Percentiles rank a stretch among this genome's conserved stretches.
phyloP scores from a whole-genome alignment of 768 basidiomycete genomes.

The Suillus weaverae region DNA sequence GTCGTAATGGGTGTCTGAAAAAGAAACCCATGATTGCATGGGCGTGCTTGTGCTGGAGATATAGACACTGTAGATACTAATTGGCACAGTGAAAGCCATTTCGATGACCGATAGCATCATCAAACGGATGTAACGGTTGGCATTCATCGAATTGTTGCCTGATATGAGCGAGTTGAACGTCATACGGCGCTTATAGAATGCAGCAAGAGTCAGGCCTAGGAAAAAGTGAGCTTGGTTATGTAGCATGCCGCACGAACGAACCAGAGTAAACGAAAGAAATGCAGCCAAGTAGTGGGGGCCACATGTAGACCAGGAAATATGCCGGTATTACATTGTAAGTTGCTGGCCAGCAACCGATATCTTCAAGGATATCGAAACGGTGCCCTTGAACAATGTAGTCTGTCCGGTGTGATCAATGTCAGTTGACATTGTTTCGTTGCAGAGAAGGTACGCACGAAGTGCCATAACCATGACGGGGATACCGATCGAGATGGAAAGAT shows the following conservation, averaged over 20 bases:
- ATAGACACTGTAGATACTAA: constrained; percentile 40
- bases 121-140: constrained; percentile 52
- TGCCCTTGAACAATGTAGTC: constrained; percentile 57
- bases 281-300: constrained; percentile 42
- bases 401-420: constrained; percentile 17
- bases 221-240: neutral
- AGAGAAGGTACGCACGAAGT: constrained; percentile 24
- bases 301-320: constrained; percentile 39
- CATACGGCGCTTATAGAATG: constrained; percentile 36
- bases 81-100: constrained; percentile 46
- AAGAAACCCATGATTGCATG: constrained; percentile 47
- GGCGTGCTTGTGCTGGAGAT: constrained; percentile 32
- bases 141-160: constrained; percentile 37
- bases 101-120: constrained; percentile 54
- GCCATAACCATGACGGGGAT: constrained; percentile 35
- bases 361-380: constrained; percentile 59
- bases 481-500: constrained; percentile 37
- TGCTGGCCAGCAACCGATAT: constrained; percentile 55
- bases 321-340: constrained; percentile 49
- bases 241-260: neutral
- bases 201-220: constrained; percentile 31
- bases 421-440: constrained; percentile 8
- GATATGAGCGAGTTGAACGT: constrained; percentile 41
- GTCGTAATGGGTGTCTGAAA: constrained; percentile 49
- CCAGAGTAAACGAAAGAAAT: constrained; percentile 38